Base-by-base conservation (phyloP, 2,329 filamentous ascomycete genomes). In the Botrytis squamosa region DNA sequence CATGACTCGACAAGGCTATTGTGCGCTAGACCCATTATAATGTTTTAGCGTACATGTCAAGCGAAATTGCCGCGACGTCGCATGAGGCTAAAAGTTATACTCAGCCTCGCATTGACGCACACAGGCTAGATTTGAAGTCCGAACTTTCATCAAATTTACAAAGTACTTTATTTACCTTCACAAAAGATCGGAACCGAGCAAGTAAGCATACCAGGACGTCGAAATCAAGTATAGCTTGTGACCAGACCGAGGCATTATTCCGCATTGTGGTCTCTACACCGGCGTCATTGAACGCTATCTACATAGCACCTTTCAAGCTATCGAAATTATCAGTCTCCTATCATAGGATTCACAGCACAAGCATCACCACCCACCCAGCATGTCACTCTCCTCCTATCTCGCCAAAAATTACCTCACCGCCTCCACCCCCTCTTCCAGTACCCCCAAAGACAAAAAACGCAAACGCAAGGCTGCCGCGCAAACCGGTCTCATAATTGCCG, bases 351-450 rank as follows among this genome's bases (percentile, higher is more conserved):
- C 42, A 46, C 40, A 33, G 29, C 18, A 46, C 38, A 33, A 25
- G 3, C 10, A 22, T 4, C n/a, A 57, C n/a, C 38, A 29, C n/a
- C 8, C n/a, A 81, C n/a, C 8, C n/a, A 81, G 75, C 76, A 91
- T 91, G 88, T 86, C 84, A 14, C 88, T 98, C 77, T 91, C 94
- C 74, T 90, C 91, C 80, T 99, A 98, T 81, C 89, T 99, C 52
- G 95, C 95, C 55, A 92, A 93, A 76, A 96, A 94, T 82, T 99
- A 99, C 82, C 90, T 99, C 68, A 93, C 88, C 2, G 90, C 91
- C 59, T 89, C 92, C 77, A 82, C 81, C n/a, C 12, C n/a, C 9
- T 79, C 82, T 42, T 59, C n/a, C 16, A 79, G 81, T 38, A 85
- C 87, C 59, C 87, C 89, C 75, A 83, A 85, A 9, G 89, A 88